These are phyloP conservation scores for Russula compacta DNA, from an alignment of 768 basidiomycete species.

Conservation along the genomic window DNA sequence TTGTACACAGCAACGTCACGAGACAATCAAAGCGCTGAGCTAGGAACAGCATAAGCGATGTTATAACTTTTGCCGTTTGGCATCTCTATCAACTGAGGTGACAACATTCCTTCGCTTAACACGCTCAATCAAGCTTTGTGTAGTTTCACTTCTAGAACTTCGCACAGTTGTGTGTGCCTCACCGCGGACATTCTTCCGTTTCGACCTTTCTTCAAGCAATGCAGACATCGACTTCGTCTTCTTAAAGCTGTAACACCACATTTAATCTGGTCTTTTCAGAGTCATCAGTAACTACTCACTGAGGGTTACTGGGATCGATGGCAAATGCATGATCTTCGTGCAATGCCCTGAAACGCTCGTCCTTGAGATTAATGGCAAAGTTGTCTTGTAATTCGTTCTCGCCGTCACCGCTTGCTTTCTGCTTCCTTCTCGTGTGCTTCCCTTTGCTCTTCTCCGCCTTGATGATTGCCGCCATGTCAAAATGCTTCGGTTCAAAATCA, in stretches of 20 bases:
- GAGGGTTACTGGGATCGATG: slow-evolving; percentile 93
- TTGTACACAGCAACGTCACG: not conserved
- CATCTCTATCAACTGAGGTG: slow-evolving; percentile 21
- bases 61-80: slow-evolving; percentile 29
- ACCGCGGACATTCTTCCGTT: slow-evolving; percentile 33
- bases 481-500: slow-evolving; percentile 58
- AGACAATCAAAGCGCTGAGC: not conserved
- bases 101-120: slow-evolving; percentile 68
- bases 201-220: slow-evolving; percentile 76
- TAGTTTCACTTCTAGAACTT: not conserved
- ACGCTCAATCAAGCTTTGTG: slow-evolving; percentile 59
- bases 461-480: slow-evolving; percentile 82
- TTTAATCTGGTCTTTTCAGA: not conserved
- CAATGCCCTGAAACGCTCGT: slow-evolving; percentile 79
- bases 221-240: slow-evolving; percentile 87
- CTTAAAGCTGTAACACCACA: slow-evolving; percentile 55
- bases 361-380: slow-evolving; percentile 77
- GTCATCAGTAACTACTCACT: slow-evolving; percentile 43
- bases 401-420: slow-evolving; percentile 39
- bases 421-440: slow-evolving; percentile 32
- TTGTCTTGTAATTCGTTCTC: slow-evolving; percentile 65
- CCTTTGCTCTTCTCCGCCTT: slow-evolving; percentile 71
- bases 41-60: not conserved
- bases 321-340: slow-evolving; percentile 90
- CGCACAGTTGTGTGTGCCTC: not conserved